A percentile compares a stretch with the other conserved stretches of the same genome.
Evolutionary conservation across 306 rosid species (phyloP).

Genomic region (Vigna angularis): DNA sequence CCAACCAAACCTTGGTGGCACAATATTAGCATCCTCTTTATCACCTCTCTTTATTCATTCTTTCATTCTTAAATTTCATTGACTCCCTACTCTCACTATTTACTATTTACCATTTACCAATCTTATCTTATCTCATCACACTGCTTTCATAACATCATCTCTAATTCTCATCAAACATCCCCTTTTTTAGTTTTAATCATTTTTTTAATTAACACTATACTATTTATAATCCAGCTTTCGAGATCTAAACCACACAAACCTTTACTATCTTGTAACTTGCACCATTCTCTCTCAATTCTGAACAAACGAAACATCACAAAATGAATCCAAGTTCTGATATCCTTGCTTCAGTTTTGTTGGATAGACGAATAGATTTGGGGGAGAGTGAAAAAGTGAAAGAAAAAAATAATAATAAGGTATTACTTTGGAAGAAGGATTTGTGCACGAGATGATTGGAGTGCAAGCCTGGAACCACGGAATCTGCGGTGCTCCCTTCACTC

Average conservation of each 20-base stretch:
- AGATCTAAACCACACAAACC: slow-evolving; percentile 42
- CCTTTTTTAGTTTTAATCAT: too few relatives aligned
- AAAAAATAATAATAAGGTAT: slow-evolving; percentile 51
- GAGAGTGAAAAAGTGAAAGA: slow-evolving; percentile 5
- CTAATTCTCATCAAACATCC: too few relatives aligned
- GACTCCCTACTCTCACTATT: slow-evolving; percentile 13
- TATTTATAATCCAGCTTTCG: background rate
- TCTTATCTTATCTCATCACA: too few relatives aligned
- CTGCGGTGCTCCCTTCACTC: slow-evolving; percentile 67
- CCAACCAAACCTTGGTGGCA: slow-evolving; percentile 54
- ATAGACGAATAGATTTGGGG: background rate
- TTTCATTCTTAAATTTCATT: too few relatives aligned
- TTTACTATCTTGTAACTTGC: slow-evolving; percentile 32
- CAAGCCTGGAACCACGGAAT: slow-evolving; percentile 93
- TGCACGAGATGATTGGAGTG: slow-evolving; percentile 81
- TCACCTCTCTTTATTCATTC: slow-evolving; percentile 6
- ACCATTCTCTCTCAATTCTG: slow-evolving; percentile 21
- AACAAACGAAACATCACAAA: background rate
- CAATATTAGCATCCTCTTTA: slow-evolving; percentile 30
- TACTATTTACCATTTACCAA: slow-evolving; percentile 20
- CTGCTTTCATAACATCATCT: too few relatives aligned
- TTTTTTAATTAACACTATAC: too few relatives aligned
- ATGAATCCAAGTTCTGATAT: background rate
- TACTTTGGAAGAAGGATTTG: slow-evolving; percentile 77
- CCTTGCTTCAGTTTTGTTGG: slow-evolving; percentile 5